These are phyloP conservation scores for Arthrobotrys conoides DNA, from an alignment of 2,329 filamentous ascomycete genomes.

Conservation along the genomic window DNA sequence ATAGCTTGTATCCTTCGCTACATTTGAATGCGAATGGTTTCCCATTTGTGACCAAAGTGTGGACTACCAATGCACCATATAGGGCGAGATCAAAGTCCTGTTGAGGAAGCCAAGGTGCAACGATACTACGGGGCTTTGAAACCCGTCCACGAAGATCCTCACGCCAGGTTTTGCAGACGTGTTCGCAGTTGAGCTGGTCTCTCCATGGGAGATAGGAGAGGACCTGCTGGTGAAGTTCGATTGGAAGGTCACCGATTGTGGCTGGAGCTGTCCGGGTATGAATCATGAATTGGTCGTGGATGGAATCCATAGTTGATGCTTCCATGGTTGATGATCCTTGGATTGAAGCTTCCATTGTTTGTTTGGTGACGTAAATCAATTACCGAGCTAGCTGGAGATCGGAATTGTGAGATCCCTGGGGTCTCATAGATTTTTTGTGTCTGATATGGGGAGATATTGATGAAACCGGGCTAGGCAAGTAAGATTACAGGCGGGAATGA, in stretches of 20 bases:
- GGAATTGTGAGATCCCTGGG: neutral
- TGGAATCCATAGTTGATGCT: neutral
- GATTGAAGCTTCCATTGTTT: too few relatives aligned
- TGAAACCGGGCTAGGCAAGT: too few relatives aligned
- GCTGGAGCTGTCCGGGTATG: neutral
- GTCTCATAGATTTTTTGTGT: neutral
- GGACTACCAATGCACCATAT: conserved; percentile 41
- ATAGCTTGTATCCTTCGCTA: conserved; percentile 20
- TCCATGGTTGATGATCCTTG: neutral
- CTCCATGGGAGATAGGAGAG: conserved; percentile 53
- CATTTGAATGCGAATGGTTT: conserved; percentile 41
- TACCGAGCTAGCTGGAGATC: neutral
- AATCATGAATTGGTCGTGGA: neutral
- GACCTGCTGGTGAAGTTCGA: conserved; percentile 52
- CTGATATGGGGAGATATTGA: neutral
- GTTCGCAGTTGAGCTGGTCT: conserved; percentile 51
- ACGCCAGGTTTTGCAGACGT: conserved; percentile 50
- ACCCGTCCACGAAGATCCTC: conserved; percentile 35
- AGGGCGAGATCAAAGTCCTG: conserved; percentile 43
- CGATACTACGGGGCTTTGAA: conserved; percentile 12
- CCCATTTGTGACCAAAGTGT: conserved; percentile 39
- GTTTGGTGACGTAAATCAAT: too few relatives aligned
- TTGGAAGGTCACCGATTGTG: conserved; percentile 37
- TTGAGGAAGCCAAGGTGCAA: conserved; percentile 43
- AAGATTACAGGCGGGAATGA: too few relatives aligned